Evolutionary conservation across 2,329 filamentous ascomycete species (phyloP), one percentile per base, ranked within the genome.

Genomic region (Trichoderma endophyticum): DNA sequence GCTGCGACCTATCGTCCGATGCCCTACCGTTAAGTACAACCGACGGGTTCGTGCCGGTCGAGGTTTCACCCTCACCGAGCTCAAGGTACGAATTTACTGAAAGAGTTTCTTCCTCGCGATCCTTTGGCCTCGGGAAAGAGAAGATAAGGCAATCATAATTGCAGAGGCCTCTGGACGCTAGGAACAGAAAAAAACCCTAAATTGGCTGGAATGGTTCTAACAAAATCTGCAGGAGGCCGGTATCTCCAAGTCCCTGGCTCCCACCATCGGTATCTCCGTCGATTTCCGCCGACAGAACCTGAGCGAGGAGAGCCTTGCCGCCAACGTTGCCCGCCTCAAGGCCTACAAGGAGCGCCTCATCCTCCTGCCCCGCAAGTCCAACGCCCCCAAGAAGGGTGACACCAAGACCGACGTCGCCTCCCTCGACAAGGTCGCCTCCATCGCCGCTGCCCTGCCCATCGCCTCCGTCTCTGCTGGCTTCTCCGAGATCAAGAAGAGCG

Each of bases 1-100:
- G 87, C 90, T 99, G 83, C 92, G 95, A 84, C 96, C 96, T 78
- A 87, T 98, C 85, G 95, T 99, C 80, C 93, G 95, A 88, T 98
- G 95, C 92, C 95, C 96, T 83, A 95, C 93, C 81, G 86, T 98
- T 89, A 97, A 97, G 90, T 97, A 99, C 91, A 99, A 99, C 93
- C 95, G 96, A 84, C 94, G 94, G 84, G 93, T 97, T 83, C 92
- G 96, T 84, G 91, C 94, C 83, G 96, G 96, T 85, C 94, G 96
- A 89, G 96, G 96, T 84, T 99, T 99, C 92, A 94, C 95, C 80
- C 89, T 98, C 79, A 89, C 91, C 87, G 96, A 99, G 91, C 90
- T 99, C 84, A 99, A 99, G 95, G 95, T 98, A 92, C 77, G 84
- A 73, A n/a, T 60, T 64, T 57, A 71, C 56, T 26, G 36, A 39